These are phyloP conservation scores for Leccinum aurantiacum DNA, from an alignment of 768 basidiomycete species.

Conservation along the genomic window DNA sequence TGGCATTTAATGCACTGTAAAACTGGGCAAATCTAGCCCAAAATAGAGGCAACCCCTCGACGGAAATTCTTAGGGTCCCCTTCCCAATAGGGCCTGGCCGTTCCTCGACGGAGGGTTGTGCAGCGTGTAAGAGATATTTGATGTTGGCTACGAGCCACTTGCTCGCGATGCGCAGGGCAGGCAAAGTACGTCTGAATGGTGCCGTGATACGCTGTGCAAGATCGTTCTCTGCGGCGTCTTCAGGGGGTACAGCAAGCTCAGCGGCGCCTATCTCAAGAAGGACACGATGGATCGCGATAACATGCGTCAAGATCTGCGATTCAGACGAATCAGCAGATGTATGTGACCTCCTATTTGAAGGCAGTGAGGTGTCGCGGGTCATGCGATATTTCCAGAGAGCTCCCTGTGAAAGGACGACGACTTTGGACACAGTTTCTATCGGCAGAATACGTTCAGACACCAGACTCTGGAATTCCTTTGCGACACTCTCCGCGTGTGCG, in stretches of 20 bases:
- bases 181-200: constrained; percentile 79
- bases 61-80: constrained; percentile 25
- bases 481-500: constrained; percentile 47
- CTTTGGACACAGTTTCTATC: constrained; percentile 72
- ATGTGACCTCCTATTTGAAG: constrained; percentile 28
- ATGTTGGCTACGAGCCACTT: constrained; percentile 87
- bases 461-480: constrained; percentile 57
- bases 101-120: constrained; percentile 30
- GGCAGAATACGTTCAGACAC: constrained; percentile 70
- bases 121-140: constrained; percentile 58
- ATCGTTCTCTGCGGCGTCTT: constrained; percentile 55
- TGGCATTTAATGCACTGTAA: constrained; percentile 31
- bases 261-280: constrained; percentile 65
- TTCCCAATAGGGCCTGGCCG: constrained; percentile 10
- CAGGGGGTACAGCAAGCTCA: constrained; percentile 56
- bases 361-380: constrained; percentile 49
- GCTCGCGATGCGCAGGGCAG: constrained; percentile 80
- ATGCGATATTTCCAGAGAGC: constrained; percentile 85
- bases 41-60: constrained; percentile 49
- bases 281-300: constrained; percentile 61
- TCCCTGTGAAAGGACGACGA: constrained; percentile 72
- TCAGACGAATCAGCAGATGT: constrained; percentile 42
- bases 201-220: constrained; percentile 85
- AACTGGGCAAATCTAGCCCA: constrained; percentile 76
- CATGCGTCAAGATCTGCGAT: constrained; percentile 62